phyloP scores from a whole-genome alignment of 2,329 filamentous ascomycete species.

The Aspergillus sp. region DNA sequence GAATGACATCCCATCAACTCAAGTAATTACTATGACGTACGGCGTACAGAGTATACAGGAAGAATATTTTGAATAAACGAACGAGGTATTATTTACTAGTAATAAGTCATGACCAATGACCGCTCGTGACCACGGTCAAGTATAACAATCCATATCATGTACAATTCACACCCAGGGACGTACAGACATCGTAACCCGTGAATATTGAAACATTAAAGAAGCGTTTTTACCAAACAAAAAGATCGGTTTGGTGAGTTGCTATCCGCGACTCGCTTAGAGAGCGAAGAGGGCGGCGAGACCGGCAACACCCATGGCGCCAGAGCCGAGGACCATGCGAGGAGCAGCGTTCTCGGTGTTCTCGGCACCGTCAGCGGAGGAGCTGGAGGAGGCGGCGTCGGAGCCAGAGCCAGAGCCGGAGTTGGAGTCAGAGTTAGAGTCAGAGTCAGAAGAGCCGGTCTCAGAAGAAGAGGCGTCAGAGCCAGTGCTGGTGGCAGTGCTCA shows the following conservation, averaged over 20 bases:
- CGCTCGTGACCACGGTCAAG: slow-evolving; percentile 5
- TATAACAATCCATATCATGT: slow-evolving; percentile 7
- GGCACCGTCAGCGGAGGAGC: slow-evolving; percentile 3
- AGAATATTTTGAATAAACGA: no score
- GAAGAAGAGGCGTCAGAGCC: slow-evolving; percentile 1
- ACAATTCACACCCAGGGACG: slow-evolving; percentile 10
- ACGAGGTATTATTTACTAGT: slow-evolving; percentile 1
- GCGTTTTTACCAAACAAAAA: not conserved
- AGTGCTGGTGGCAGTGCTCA: slow-evolving; percentile 3
- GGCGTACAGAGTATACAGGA: no score
- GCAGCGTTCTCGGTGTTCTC: slow-evolving; percentile 14
- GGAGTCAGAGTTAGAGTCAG: not conserved
- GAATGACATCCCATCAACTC: no score
- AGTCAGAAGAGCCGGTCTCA: slow-evolving; percentile 4
- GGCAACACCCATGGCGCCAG: slow-evolving; percentile 31
- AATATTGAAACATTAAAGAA: not conserved
- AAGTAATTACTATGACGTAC: no score
- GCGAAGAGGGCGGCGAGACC: slow-evolving; percentile 38
- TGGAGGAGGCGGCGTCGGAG: slow-evolving; percentile 10
- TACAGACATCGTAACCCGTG: slow-evolving; percentile 11
- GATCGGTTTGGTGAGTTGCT: not conserved
- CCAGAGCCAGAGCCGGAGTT: slow-evolving; percentile 4
- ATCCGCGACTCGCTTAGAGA: slow-evolving; percentile 23
- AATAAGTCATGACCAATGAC: slow-evolving; percentile 1
- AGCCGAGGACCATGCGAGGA: slow-evolving; percentile 23